Percentiles rank a stretch among this genome's conserved stretches.
phyloP scores from a whole-genome alignment of 2,329 filamentous ascomycete species.

The Coniochaeta prunicola region DNA sequence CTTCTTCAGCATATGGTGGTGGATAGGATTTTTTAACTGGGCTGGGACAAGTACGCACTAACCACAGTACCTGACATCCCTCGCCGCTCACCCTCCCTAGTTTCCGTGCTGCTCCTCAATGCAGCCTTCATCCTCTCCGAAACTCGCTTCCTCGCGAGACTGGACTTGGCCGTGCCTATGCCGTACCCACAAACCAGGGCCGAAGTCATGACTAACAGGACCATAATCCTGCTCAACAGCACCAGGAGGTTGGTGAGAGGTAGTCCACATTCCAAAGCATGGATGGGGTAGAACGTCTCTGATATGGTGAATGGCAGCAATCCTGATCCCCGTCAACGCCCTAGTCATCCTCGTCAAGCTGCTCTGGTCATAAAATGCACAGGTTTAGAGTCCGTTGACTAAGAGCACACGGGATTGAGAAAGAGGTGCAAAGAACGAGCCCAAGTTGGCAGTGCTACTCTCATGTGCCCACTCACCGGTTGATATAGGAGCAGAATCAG shows the following conservation, averaged over 20 bases:
- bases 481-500: too few species aligned
- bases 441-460: not conserved
- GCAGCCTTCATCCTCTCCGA: conserved; percentile 1
- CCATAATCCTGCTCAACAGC: not conserved
- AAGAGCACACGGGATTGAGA: not conserved
- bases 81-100: not conserved
- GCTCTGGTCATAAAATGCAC: not conserved
- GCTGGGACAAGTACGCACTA: not conserved
- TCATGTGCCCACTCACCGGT: too few species aligned
- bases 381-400: not conserved
- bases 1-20: not conserved
- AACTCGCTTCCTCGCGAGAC: not conserved
- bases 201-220: not conserved
- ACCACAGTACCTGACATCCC: not conserved
- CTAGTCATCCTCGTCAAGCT: not conserved
- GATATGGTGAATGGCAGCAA: not conserved
- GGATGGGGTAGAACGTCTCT: not conserved
- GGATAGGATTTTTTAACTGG: not conserved
- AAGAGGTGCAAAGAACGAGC: not conserved
- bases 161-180: not conserved
- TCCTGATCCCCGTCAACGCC: not conserved
- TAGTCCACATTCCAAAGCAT: not conserved
- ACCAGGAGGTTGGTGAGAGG: not conserved
- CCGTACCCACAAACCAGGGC: not conserved
- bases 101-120: not conserved